phyloP scores from a whole-genome alignment of 441 rosid genomes.

The Eutrema salsugineum region DNA sequence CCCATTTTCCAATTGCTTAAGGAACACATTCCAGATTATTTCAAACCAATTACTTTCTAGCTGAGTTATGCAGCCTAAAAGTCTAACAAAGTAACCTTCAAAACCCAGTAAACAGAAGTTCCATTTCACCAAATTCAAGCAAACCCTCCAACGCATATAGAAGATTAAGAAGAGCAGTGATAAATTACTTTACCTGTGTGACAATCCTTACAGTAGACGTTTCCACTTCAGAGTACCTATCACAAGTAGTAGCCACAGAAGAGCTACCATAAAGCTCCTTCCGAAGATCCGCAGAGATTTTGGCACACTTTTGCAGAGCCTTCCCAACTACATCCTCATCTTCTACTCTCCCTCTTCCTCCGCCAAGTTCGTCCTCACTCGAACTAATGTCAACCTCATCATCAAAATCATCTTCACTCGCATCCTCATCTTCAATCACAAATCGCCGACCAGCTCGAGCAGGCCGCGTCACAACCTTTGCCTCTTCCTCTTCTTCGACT shows the following conservation, averaged over 20 bases:
- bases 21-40: background rate
- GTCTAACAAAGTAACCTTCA: background rate
- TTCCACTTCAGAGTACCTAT: conserved; percentile 82
- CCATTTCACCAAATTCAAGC: background rate
- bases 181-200: conserved; percentile 39
- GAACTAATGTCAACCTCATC: conserved; percentile 54
- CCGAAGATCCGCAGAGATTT: conserved; percentile 72
- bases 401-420: conserved; percentile 38
- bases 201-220: conserved; percentile 81
- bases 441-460: conserved; percentile 68
- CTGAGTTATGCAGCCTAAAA: background rate
- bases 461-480: conserved; percentile 18
- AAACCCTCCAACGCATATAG: background rate
- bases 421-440: conserved; percentile 54
- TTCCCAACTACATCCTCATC: conserved; percentile 82
- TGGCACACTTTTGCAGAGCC: conserved; percentile 84
- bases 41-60: background rate
- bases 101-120: background rate
- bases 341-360: conserved; percentile 32
- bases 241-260: conserved; percentile 45
- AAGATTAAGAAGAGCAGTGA: background rate
- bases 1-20: background rate
- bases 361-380: conserved; percentile 46
- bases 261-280: conserved; percentile 77
- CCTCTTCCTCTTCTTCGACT: conserved; percentile 14